A percentile compares a stretch with the other conserved stretches of the same genome.
These are phyloP conservation scores for Syzygium oleosum DNA, from an alignment of 345 rosid genomes.

Conservation along the genomic window DNA sequence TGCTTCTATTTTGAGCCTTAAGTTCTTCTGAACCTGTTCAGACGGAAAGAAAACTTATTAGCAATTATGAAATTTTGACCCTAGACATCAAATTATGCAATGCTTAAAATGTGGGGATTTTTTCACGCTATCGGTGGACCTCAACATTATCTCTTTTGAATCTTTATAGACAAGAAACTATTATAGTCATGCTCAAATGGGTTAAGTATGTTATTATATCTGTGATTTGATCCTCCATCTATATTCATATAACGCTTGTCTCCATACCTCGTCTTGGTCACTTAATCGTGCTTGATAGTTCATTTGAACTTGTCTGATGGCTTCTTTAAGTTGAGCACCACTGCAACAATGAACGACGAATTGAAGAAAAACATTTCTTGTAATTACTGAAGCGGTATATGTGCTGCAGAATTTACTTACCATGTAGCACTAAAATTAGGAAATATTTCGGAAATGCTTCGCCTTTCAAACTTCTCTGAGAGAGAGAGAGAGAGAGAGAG, in stretches of 20 bases:
- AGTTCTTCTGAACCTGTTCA: constrained; percentile 34
- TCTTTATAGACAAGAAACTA: not conserved
- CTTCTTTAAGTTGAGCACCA: constrained; percentile 48
- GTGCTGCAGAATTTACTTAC: constrained; percentile 14
- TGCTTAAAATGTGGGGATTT: not conserved
- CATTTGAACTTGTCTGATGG: constrained; percentile 31
- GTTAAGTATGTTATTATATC: not conserved
- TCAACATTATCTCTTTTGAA: not conserved
- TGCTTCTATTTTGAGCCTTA: constrained; percentile 49
- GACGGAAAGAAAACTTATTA: not conserved
- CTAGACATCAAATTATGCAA: not conserved
- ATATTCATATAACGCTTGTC: not conserved
- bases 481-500: not conserved
- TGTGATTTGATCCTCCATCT: not conserved
- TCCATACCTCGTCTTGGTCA: constrained; percentile 35
- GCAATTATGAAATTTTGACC: not conserved
- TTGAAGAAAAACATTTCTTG: not conserved
- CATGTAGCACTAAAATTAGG: constrained; percentile 50
- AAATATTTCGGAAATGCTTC: constrained; percentile 38
- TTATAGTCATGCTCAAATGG: not conserved
- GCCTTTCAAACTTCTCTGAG: constrained; percentile 44
- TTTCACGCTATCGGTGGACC: not conserved
- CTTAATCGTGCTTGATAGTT: constrained; percentile 28
- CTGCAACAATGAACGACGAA: constrained; percentile 9
- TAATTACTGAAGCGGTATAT: not conserved